Percentiles rank a stretch among this genome's conserved stretches.
These are phyloP conservation scores for Metschnikowia lachancei DNA, from an alignment of 805 yeast species.

Conservation along the genomic window DNA sequence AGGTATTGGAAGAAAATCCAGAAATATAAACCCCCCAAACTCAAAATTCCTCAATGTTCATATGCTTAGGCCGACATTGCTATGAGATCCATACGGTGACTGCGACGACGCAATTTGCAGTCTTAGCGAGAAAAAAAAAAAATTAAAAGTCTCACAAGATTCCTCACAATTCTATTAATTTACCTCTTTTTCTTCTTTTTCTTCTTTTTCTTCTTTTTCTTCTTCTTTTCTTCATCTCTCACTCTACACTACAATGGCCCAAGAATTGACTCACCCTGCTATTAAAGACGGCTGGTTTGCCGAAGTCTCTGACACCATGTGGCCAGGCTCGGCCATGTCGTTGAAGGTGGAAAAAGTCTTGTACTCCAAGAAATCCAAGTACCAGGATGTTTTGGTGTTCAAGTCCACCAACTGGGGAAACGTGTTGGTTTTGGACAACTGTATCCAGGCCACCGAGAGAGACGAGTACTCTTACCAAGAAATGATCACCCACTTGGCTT, in stretches of 20 bases:
- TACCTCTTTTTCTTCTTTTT: not conserved
- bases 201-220: not conserved
- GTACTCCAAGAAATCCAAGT: slow-evolving; percentile 80
- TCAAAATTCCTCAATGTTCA: too few relatives aligned
- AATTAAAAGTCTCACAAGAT: too few relatives aligned
- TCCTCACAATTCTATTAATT: not conserved
- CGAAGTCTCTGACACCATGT: slow-evolving; percentile 91
- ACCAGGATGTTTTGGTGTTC: slow-evolving; percentile 92
- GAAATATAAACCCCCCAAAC: too few relatives aligned
- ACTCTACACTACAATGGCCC: slow-evolving; percentile 3
- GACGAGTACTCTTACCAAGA: slow-evolving; percentile 98
- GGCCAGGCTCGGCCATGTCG: slow-evolving; percentile 99
- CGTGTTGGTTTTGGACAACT: slow-evolving; percentile 91
- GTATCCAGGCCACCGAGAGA: slow-evolving; percentile 93
- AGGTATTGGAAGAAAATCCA: too few relatives aligned
- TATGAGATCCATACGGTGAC: not conserved
- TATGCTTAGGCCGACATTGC: not conserved
- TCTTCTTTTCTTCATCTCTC: not conserved
- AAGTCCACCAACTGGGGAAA: slow-evolving; percentile 93
- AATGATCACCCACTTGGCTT: slow-evolving; percentile 92
- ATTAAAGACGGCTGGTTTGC: slow-evolving; percentile 93
- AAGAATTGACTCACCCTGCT: slow-evolving; percentile 52
- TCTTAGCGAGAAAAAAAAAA: not conserved
- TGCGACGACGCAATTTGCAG: slow-evolving; percentile 3
- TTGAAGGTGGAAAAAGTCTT: slow-evolving; percentile 82